A percentile compares a stretch with the other conserved stretches of the same genome.
Conservation (phyloP, 1,139 yeast species). For the Kodamaea suecica region DNA sequence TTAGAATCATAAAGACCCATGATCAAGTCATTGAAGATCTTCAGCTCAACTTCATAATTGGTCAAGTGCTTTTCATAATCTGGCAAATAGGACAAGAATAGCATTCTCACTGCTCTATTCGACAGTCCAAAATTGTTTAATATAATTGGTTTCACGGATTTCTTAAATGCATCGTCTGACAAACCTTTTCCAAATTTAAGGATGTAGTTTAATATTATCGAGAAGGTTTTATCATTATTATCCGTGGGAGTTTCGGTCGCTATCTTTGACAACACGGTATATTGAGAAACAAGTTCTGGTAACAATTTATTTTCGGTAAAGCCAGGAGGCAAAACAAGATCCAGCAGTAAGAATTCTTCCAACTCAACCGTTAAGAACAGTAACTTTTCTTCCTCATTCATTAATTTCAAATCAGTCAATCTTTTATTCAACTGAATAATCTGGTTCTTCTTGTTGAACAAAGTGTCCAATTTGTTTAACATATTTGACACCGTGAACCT, state of each 20-base stretch:
- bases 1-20: slow-evolving; percentile 88
- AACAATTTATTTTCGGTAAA: slow-evolving; percentile 61
- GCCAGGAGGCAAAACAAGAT: slow-evolving; percentile 50
- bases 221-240: slow-evolving; percentile 34
- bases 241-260: slow-evolving; percentile 29
- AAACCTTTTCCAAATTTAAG: slow-evolving; percentile 44
- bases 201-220: slow-evolving; percentile 46
- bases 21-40: slow-evolving; percentile 62
- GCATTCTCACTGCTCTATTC: slow-evolving; percentile 75
- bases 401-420: slow-evolving; percentile 52
- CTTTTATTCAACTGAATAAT: slow-evolving; percentile 49
- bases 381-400: slow-evolving; percentile 49
- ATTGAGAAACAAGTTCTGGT: slow-evolving; percentile 57
- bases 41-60: slow-evolving; percentile 63
- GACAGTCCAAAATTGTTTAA: slow-evolving; percentile 60
- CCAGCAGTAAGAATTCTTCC: slow-evolving; percentile 24
- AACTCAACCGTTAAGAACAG: slow-evolving; percentile 48
- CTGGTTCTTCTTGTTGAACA: slow-evolving; percentile 24
- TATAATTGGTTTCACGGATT: slow-evolving; percentile 59
- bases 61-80: slow-evolving; percentile 50
- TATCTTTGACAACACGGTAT: slow-evolving; percentile 22
- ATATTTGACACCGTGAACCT: slow-evolving; percentile 11
- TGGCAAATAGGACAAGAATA: slow-evolving; percentile 63
- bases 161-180: slow-evolving; percentile 38
- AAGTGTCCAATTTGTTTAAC: slow-evolving; percentile 31